Evolutionary conservation across 805 yeast species (phyloP), one percentile per base, ranked within the genome.

Genomic region (Monosporozyma yasuniensis): DNA sequence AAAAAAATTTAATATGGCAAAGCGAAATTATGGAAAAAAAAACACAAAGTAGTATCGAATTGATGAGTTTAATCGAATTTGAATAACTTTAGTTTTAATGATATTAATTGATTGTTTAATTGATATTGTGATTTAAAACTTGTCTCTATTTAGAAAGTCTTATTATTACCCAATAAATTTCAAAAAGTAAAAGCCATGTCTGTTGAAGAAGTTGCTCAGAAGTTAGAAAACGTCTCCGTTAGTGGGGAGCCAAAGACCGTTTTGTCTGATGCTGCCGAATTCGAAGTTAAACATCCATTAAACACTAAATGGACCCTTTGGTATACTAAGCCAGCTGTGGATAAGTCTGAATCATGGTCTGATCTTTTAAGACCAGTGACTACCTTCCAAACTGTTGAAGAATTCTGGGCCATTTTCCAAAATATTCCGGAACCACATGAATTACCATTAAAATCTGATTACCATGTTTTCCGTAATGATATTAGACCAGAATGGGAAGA

Each of bases 401-500:
- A 91, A 70, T 93, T 93, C 74, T 93, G 99, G 99, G 99, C 98
- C 23, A 84, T 91, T 57, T 86, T 81, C 76, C 90, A 93, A 71
- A 85, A 95, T 42, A 83, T 93, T 60, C 98, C 98, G 58, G 81
- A 81, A 61, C 96, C 96, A 47, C 80, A 81, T 55, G 96, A 89
- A 66, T 77, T 93, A 66, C 98, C 98, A 60, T 65, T 84, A 62
- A 87, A 83, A 70, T 86, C 96, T 11, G 98, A 93, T 72, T 91
- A 91, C 73, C 96, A 93, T 68, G 80, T 91, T 64, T 93, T 93
- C 77, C 85, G 91, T 73, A 86, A 84, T 66, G 96, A 89, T 51
- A 81, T 93, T 63, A 84, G 87, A 70, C 99, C 99, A 50, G 98
- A 93, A 77, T 93, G 99, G 99, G 99, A 93, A 76, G 98, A 93